Evolutionary conservation across 371 early-diverging fungal species (phyloP).

Genomic region (Rhizopus delemar): DNA sequence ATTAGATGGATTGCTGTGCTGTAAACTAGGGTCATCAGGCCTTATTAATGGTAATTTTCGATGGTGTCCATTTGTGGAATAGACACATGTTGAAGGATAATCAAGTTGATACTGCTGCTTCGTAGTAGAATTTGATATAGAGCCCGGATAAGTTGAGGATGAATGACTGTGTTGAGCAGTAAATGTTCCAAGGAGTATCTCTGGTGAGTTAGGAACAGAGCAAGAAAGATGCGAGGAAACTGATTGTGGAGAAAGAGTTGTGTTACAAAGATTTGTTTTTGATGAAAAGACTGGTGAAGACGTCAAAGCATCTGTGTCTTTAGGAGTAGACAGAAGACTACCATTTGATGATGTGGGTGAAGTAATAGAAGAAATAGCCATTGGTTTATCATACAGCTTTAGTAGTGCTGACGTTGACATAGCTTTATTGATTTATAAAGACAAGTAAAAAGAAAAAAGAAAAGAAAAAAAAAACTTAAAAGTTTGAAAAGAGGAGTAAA

Average conservation of each 20-base stretch:
- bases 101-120: not conserved
- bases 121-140: too few relatives aligned
- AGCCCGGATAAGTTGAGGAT: too few relatives aligned
- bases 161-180: not conserved
- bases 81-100: not conserved
- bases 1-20: not conserved
- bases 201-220: not conserved
- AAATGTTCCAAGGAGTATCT: not conserved
- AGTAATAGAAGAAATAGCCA: constrained; percentile 48
- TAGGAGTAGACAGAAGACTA: not conserved
- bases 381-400: constrained; percentile 22
- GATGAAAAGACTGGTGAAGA: constrained; percentile 18
- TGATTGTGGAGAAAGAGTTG: not conserved
- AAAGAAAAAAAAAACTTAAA: constrained; percentile 2
- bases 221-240: not conserved
- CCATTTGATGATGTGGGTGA: constrained; percentile 17
- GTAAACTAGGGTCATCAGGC: too few relatives aligned
- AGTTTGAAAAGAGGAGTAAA: not conserved
- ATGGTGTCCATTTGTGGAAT: not conserved
- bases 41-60: too few relatives aligned
- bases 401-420: not conserved
- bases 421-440: not conserved
- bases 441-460: not conserved
- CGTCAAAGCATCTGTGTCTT: too few relatives aligned
- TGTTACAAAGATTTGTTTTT: constrained; percentile 1